Evolutionary conservation across 768 basidiomycete genomes (phyloP).

Genomic region (Butyriboletus loyo): DNA sequence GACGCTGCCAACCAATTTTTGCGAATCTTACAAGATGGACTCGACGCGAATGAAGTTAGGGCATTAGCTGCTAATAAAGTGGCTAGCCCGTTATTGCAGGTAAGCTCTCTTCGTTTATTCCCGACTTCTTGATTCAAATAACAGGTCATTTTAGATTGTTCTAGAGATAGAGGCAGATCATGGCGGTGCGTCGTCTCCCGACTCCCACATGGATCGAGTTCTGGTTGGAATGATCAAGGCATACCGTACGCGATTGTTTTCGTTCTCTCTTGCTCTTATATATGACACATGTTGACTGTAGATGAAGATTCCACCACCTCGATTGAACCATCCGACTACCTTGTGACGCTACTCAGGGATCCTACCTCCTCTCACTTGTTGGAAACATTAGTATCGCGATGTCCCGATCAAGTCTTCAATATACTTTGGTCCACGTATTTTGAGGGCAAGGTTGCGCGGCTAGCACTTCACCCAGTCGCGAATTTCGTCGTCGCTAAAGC

Average conservation of each 20-base stretch:
- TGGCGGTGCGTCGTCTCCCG: slow-evolving; percentile 51
- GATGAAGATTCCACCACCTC: slow-evolving; percentile 36
- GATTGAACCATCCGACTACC: slow-evolving; percentile 67
- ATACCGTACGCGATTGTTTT: slow-evolving; percentile 45
- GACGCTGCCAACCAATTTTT: slow-evolving; percentile 46
- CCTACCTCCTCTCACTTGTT: slow-evolving; percentile 86
- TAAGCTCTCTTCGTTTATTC: slow-evolving; percentile 28
- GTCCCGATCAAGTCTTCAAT: slow-evolving; percentile 59
- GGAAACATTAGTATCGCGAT: slow-evolving; percentile 70
- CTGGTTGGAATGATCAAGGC: slow-evolving; percentile 71
- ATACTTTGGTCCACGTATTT: slow-evolving; percentile 80
- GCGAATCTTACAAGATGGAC: slow-evolving; percentile 45
- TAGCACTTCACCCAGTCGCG: slow-evolving; percentile 85
- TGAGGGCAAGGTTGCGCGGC: slow-evolving; percentile 60
- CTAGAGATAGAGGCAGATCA: slow-evolving; percentile 79
- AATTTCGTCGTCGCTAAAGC: slow-evolving; percentile 92
- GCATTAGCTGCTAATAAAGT: slow-evolving; percentile 74
- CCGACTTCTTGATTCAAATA: slow-evolving; percentile 7
- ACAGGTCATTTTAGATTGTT: slow-evolving; percentile 53
- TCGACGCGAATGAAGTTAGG: slow-evolving; percentile 70
- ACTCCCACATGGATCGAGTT: slow-evolving; percentile 79
- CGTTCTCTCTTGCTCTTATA: background rate
- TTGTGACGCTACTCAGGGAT: slow-evolving; percentile 79
- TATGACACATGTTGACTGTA: slow-evolving; percentile 21
- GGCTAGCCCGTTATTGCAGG: slow-evolving; percentile 75